A percentile compares a stretch with the other conserved stretches of the same genome.
Evolutionary conservation across 2,329 filamentous ascomycete species (phyloP).

Genomic region (Fusarium sarcochroum): DNA sequence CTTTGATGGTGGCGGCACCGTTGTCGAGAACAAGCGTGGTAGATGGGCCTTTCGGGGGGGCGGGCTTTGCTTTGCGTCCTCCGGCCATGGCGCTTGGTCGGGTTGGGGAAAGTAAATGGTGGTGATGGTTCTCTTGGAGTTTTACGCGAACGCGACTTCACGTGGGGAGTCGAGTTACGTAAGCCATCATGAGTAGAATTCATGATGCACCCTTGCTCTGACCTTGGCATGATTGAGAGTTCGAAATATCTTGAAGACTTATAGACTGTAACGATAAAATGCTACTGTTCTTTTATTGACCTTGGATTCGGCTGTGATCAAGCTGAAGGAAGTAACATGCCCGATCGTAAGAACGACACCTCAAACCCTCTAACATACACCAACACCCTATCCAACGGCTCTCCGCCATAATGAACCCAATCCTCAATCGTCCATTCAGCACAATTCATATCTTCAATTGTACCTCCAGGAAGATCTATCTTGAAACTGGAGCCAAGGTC

Average conservation of each 20-base stretch:
- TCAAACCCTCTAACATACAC: constrained; percentile 52
- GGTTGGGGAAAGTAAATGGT: neutral
- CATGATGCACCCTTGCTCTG: constrained; percentile 14
- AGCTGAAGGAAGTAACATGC: constrained; percentile 26
- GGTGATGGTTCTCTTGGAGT: constrained; percentile 17
- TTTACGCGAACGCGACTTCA: constrained; percentile 35
- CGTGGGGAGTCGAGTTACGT: constrained; percentile 37
- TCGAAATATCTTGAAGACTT: neutral
- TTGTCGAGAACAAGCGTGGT: constrained; percentile 92
- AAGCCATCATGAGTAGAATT: constrained; percentile 28
- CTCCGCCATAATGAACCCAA: constrained; percentile 54
- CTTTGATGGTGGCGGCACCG: constrained; percentile 92
- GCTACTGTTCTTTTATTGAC: no score
- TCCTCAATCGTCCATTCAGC: constrained; percentile 52
- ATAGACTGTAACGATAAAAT: neutral
- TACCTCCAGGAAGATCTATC: constrained; percentile 50
- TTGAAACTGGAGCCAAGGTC: constrained; percentile 18
- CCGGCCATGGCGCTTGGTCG: constrained; percentile 56
- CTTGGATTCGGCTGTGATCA: neutral
- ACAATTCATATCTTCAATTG: constrained; percentile 46
- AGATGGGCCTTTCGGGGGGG: constrained; percentile 66
- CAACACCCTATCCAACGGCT: constrained; percentile 53
- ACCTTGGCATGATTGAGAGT: constrained; percentile 10
- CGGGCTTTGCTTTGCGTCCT: constrained; percentile 66
- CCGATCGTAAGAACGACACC: constrained; percentile 52